Evolutionary conservation across 768 basidiomycete species (phyloP).

Genomic region (Tylopilus sp.): DNA sequence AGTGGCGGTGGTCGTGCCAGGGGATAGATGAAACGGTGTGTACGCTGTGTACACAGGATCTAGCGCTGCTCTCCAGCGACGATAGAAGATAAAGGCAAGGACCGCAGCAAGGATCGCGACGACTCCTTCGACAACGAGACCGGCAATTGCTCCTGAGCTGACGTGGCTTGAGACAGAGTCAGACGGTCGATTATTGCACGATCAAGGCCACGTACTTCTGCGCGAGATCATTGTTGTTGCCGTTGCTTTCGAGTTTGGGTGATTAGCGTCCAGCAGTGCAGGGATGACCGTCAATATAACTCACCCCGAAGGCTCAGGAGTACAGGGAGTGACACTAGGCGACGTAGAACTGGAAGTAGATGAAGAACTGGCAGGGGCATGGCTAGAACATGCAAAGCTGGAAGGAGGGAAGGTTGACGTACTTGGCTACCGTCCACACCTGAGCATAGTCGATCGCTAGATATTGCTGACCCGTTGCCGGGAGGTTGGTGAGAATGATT

Average conservation of each 20-base stretch:
- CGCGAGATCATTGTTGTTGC: neutral
- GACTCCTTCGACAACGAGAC: slow-evolving; percentile 15
- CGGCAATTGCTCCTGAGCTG: slow-evolving; percentile 23
- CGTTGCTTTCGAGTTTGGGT: neutral
- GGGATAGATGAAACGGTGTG: slow-evolving; percentile 2
- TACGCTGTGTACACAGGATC: neutral
- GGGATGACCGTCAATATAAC: neutral
- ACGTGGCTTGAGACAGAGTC: slow-evolving; percentile 12
- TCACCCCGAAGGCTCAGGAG: slow-evolving; percentile 5
- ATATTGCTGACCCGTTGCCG: slow-evolving; percentile 19
- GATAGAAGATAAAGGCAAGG: slow-evolving; percentile 19
- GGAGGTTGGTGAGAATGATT: slow-evolving; percentile 31
- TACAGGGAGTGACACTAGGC: neutral
- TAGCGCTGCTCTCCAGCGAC: slow-evolving; percentile 19
- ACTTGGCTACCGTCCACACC: slow-evolving; percentile 20
- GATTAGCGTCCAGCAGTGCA: neutral
- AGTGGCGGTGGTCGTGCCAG: slow-evolving; percentile 1
- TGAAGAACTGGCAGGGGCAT: neutral
- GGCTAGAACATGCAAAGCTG: neutral
- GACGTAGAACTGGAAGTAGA: neutral
- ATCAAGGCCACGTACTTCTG: slow-evolving; percentile 13
- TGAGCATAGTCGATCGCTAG: slow-evolving; percentile 34
- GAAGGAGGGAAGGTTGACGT: neutral
- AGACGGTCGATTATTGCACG: neutral
- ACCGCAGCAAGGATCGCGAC: slow-evolving; percentile 13